Base-by-base conservation (phyloP, 2,329 filamentous ascomycete species). In the Fonsecaea nubica region DNA sequence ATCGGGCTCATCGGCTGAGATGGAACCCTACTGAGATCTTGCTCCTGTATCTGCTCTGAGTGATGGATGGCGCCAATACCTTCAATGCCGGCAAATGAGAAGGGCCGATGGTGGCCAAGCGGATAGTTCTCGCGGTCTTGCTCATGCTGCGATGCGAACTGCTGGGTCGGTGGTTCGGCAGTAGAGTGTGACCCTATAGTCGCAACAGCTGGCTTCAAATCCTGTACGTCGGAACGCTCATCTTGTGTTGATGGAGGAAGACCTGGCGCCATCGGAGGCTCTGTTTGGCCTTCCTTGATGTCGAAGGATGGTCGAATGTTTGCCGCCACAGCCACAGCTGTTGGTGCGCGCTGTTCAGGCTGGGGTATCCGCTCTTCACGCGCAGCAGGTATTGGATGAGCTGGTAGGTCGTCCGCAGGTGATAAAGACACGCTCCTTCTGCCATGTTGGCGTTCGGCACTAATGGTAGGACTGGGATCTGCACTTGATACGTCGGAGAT, bases 401-500 rank as follows among this genome's bases (percentile, higher is more conserved):
- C 18, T n/a, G 42, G 58, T 25, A 12, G 48, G 40, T 69, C 66
- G 54, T 71, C 69, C 1, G 66, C 64, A 30, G 69, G 69, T 21
- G 69, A 71, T 33, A 71, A 66, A 30, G 69, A 71, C 38, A 71
- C 58, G 36, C 66, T 67, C 33, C 59, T 53, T 50, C 63, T 55
- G 18, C 32, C 18, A n/a, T 56, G 58, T 38, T 25, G 32, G 32
- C 32, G 48, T 5, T 58, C 52, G 21, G 58, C 50, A 18, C 59
- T 60, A 33, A 54, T n/a, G 12, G 33, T 68, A 2, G 68, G 62
- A 40, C 61, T 54, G 1, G 65, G 69, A 58, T 66, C 69, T 2
- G 66, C 64, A 54, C 69, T 71, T 0, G 71, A 73, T 1, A 73
- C 67, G 30, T 69, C 71, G 1, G 71, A 73, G 15, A 73, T 48